phyloP scores from a whole-genome alignment of 116 monocot species.

The Thalassia testudinum region DNA sequence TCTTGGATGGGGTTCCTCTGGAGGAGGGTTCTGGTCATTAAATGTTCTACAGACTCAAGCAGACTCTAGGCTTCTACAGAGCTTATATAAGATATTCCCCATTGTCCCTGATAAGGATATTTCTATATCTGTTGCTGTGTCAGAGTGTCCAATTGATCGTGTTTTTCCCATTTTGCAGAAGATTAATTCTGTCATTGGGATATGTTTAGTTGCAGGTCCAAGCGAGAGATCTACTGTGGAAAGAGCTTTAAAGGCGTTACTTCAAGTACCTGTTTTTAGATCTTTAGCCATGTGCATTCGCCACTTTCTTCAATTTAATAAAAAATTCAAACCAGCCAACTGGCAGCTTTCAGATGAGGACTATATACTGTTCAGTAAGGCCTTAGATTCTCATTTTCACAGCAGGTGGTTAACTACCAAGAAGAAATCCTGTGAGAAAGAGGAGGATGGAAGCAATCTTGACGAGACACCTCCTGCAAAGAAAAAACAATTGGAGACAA shows the following conservation, averaged over 20 bases:
- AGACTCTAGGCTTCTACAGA: constrained; percentile 43
- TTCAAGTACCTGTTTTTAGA: constrained; percentile 44
- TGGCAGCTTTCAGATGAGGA: constrained; percentile 44
- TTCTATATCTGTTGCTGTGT: constrained; percentile 1
- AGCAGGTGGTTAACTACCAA: constrained; percentile 65
- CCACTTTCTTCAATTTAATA: constrained; percentile 11
- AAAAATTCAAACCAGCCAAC: constrained; percentile 21
- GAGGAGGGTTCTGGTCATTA: constrained; percentile 82
- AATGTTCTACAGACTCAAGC: constrained; percentile 26
- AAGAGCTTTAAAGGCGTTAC: constrained; percentile 41
- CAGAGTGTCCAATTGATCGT: constrained; percentile 6
- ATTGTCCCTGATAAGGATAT: constrained; percentile 9
- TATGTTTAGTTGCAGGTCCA: constrained; percentile 67
- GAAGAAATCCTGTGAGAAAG: constrained; percentile 32
- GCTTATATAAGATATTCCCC: constrained; percentile 30
- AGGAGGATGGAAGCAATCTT: constrained; percentile 1
- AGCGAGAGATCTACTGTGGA: constrained; percentile 25
- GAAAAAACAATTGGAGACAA: constrained; percentile 44
- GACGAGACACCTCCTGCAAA: constrained; percentile 4
- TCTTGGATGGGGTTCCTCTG: constrained; percentile 71
- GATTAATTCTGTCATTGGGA: constrained; percentile 41
- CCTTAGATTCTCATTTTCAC: constrained; percentile 50
- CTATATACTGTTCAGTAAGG: constrained; percentile 27
- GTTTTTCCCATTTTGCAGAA: constrained; percentile 14
- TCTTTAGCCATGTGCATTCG: constrained; percentile 38